phyloP scores from a whole-genome alignment of 441 rosid species.

The Manihot esculenta region DNA sequence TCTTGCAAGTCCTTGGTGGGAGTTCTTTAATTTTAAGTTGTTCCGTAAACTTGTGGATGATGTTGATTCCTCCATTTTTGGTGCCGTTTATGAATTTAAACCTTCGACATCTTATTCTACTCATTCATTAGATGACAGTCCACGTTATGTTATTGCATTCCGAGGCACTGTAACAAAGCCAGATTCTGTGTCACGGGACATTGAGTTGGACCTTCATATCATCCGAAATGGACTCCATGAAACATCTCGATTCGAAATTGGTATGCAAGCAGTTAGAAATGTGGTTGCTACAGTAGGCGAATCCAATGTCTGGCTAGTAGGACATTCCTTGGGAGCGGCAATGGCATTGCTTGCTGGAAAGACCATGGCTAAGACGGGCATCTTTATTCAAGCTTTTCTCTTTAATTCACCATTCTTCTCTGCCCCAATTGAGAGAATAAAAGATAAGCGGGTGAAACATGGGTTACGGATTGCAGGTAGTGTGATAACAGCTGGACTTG shows the following conservation, averaged over 20 bases:
- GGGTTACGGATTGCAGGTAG: slow-evolving; percentile 79
- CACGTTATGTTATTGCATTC: slow-evolving; percentile 68
- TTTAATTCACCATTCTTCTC: slow-evolving; percentile 89
- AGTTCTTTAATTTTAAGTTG: slow-evolving; percentile 66
- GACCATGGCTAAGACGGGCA: slow-evolving; percentile 64
- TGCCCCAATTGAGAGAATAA: slow-evolving; percentile 72
- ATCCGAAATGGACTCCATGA: slow-evolving; percentile 71
- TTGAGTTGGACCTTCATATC: slow-evolving; percentile 61
- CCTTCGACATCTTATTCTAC: slow-evolving; percentile 36
- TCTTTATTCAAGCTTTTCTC: slow-evolving; percentile 58
- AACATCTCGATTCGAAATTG: slow-evolving; percentile 77
- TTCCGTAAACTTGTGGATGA: slow-evolving; percentile 67
- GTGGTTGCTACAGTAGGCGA: slow-evolving; percentile 63
- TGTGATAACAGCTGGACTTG: slow-evolving; percentile 85
- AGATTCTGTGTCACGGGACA: slow-evolving; percentile 68
- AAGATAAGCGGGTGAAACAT: slow-evolving; percentile 61
- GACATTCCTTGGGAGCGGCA: slow-evolving; percentile 93
- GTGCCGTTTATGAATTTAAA: slow-evolving; percentile 71
- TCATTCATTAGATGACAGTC: slow-evolving; percentile 41
- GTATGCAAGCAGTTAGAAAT: slow-evolving; percentile 68
- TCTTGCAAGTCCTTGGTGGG: slow-evolving; percentile 86
- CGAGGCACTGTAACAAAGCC: slow-evolving; percentile 83
- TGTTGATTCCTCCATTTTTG: slow-evolving; percentile 74
- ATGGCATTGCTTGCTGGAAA: slow-evolving; percentile 81
- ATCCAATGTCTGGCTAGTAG: slow-evolving; percentile 83